Evolutionary conservation across 352 stramenopile species (phyloP), one percentile per base, ranked within the genome.

Genomic region (Phytopythium aichiense): DNA sequence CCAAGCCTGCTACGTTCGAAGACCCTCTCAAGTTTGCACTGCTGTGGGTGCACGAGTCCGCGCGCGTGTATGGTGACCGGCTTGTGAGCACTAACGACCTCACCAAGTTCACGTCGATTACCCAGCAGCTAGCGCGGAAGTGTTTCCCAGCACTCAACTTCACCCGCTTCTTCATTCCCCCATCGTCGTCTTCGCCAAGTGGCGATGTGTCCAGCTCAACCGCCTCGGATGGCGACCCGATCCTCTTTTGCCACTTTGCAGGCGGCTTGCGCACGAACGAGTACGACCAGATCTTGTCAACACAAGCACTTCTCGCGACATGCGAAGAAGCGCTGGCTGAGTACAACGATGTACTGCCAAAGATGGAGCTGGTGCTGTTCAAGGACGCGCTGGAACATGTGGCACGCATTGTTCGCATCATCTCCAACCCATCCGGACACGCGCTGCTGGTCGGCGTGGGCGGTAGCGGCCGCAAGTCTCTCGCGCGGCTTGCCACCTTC

Each of bases 351-450:
- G 61, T 84, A 6, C 91, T 96, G 55, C 67, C 90, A 0, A 94
- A 89, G 16, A 98, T 99, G 93, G 91, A 98, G 35, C 68, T 99
- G 22, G 94, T 99, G 46, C 76, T 99, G 6, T 99, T 99, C 73
- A 91, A 98, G 48, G 93, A 99, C 61, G 96, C 94, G 15, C 88
- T 99, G 25, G 94, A 97, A 60, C 96, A 99, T 71, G 81, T 98
- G 37, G 81, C 89, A 28, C 78, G 96, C 2, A 98, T 99, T 55
- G 83, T 96, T 13, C 88, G 96, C n/a, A 98, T 99, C 54, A 84
- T 99, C 60, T 89, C 94, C 40, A 98, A 96, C 64, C 88, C 92
- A 18, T 91, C 87, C 18, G 95, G 95, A 13, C 94, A 99, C 68
- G 95, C 94, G 9, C 66, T 98, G 62, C 81, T 99, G 8, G 91